These are phyloP conservation scores for Naganishia antarctica DNA, from an alignment of 768 basidiomycete genomes.

Conservation along the genomic window DNA sequence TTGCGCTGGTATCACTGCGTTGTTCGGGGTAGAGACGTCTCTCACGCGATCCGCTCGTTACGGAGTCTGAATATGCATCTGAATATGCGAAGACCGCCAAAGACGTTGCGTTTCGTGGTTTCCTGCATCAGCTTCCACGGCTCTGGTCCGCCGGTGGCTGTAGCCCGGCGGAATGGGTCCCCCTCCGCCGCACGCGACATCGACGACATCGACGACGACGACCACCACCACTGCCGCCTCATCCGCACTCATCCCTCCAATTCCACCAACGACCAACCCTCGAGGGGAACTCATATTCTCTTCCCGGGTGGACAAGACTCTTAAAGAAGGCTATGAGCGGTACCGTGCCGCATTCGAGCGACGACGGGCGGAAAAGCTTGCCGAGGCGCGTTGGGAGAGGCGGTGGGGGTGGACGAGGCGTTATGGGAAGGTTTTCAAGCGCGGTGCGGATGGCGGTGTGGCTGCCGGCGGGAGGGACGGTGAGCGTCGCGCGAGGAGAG, in stretches of 20 bases:
- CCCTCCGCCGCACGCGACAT: too few relatives aligned
- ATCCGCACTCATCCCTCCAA: slow-evolving; percentile 62
- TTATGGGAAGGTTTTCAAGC: not conserved
- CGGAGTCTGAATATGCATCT: slow-evolving; percentile 94
- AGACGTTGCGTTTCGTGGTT: slow-evolving; percentile 41
- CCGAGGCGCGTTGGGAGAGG: slow-evolving; percentile 26
- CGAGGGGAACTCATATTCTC: slow-evolving; percentile 96
- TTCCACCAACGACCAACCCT: slow-evolving; percentile 81
- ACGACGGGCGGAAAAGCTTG: slow-evolving; percentile 58
- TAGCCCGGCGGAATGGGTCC: too few relatives aligned
- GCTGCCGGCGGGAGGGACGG: too few relatives aligned
- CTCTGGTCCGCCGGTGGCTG: slow-evolving; percentile 44
- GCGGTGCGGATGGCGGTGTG: too few relatives aligned
- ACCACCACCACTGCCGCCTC: too few relatives aligned
- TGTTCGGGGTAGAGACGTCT: slow-evolving; percentile 87
- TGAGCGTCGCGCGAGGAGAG: too few relatives aligned
- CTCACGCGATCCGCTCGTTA: slow-evolving; percentile 86
- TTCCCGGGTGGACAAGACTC: slow-evolving; percentile 72
- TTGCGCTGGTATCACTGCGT: too few relatives aligned
- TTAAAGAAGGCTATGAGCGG: slow-evolving; percentile 87
- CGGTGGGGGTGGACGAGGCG: not conserved
- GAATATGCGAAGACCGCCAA: slow-evolving; percentile 76
- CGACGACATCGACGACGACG: too few relatives aligned
- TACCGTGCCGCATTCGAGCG: slow-evolving; percentile 84
- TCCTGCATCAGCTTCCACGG: slow-evolving; percentile 11